Conservation (phyloP, 140 eudicot genomes). For the Flaveria floridana region DNA sequence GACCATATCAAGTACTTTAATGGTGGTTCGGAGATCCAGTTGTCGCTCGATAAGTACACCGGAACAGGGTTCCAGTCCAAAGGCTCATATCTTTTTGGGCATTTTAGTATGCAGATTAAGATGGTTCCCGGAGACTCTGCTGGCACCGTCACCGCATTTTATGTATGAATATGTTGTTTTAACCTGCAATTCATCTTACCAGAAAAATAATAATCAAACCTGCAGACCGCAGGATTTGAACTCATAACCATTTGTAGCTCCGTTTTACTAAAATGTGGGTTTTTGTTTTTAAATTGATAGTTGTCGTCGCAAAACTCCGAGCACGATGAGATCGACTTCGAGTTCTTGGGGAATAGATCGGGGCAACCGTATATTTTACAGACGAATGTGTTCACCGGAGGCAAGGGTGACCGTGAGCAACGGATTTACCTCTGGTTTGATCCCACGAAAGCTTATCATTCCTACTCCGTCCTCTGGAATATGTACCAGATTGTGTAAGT, state of each 20-base stretch:
- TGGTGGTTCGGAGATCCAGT: slow-evolving; percentile 81
- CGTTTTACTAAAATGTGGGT: no score
- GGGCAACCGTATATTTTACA: slow-evolving; percentile 74
- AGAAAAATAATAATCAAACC: no score
- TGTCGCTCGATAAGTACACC: slow-evolving; percentile 64
- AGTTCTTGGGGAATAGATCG: slow-evolving; percentile 67
- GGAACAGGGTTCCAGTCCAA: slow-evolving; percentile 80
- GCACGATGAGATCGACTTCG: slow-evolving; percentile 73
- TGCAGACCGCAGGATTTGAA: no score
- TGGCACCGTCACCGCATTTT: slow-evolving; percentile 73
- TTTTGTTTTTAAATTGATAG: slow-evolving; percentile 21
- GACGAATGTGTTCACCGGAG: slow-evolving; percentile 72
- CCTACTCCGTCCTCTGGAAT: slow-evolving; percentile 69
- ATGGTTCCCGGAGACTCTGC: slow-evolving; percentile 72
- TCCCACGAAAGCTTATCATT: slow-evolving; percentile 54
- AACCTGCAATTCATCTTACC: no score
- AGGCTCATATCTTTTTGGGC: slow-evolving; percentile 71
- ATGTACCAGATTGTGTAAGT: slow-evolving; percentile 68
- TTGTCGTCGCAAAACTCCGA: slow-evolving; percentile 66
- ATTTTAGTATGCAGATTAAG: slow-evolving; percentile 66
- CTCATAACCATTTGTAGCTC: no score
- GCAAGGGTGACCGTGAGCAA: slow-evolving; percentile 68
- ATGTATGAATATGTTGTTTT: slow-evolving; percentile 26
- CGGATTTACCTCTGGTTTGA: slow-evolving; percentile 75
- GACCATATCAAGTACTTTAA: slow-evolving; percentile 84